These are phyloP conservation scores for Plasmopara muralis DNA, from an alignment of 352 stramenopile species.

Conservation along the genomic window DNA sequence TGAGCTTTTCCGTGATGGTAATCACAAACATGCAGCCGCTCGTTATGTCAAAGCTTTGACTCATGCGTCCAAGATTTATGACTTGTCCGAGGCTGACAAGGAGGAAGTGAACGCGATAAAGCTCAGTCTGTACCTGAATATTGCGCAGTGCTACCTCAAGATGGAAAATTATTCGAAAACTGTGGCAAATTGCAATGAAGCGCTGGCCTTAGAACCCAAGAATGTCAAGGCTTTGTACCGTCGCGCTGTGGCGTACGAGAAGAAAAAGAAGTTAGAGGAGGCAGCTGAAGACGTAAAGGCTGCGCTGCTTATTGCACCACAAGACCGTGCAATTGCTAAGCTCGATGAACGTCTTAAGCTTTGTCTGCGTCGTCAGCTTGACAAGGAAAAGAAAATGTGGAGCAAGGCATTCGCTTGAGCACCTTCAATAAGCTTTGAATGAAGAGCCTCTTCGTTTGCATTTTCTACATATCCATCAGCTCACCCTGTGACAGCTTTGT, in stretches of 20 bases:
- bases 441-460: neutral
- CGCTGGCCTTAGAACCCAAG: conserved; percentile 57
- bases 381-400: conserved; percentile 91
- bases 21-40: conserved; percentile 79
- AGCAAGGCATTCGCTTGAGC: conserved; percentile 70
- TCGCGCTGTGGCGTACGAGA: conserved; percentile 78
- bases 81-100: conserved; percentile 74
- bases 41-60: conserved; percentile 89
- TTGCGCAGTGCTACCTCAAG: conserved; percentile 92
- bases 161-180: conserved; percentile 85
- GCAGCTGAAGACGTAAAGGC: conserved; percentile 56
- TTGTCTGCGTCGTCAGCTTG: conserved; percentile 62
- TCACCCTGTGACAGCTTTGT: too few relatives aligned
- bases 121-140: conserved; percentile 89
- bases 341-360: conserved; percentile 69
- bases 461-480: too few relatives aligned
- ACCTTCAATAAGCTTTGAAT: neutral
- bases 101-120: conserved; percentile 86
- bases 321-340: conserved; percentile 74
- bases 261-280: conserved; percentile 79
- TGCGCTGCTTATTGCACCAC: conserved; percentile 43
- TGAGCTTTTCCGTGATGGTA: conserved; percentile 90
- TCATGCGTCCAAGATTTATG: conserved; percentile 91
- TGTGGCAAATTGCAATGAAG: conserved; percentile 82
- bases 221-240: conserved; percentile 87